These are phyloP conservation scores for Dioscorea alata DNA, from an alignment of 106 monocot genomes.

Conservation along the genomic window DNA sequence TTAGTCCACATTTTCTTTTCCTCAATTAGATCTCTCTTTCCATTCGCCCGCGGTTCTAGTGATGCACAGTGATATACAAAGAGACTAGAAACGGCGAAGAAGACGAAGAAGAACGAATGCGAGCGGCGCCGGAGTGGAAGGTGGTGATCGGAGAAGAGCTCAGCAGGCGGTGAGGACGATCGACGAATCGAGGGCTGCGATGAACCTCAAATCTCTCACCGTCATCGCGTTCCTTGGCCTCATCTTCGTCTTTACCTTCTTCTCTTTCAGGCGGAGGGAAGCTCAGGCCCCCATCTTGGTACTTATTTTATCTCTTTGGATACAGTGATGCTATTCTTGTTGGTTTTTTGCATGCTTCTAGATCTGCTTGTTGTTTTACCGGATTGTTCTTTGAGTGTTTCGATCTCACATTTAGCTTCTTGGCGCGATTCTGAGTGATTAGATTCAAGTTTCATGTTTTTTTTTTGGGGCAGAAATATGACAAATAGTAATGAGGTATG, in stretches of 20 bases:
- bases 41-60: too few species aligned
- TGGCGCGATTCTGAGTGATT: too few species aligned
- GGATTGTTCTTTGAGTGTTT: background rate
- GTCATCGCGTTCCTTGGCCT: slow-evolving; percentile 29
- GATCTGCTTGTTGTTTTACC: background rate
- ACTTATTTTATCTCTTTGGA: background rate
- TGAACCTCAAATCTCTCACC: slow-evolving; percentile 24
- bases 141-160: too few species aligned
- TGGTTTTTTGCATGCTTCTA: background rate
- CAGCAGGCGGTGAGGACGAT: too few species aligned
- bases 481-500: background rate
- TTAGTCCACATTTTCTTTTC: too few species aligned
- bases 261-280: slow-evolving; percentile 29
- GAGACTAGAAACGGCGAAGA: too few species aligned
- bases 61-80: too few species aligned
- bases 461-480: background rate
- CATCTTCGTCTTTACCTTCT: slow-evolving; percentile 21
- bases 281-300: background rate
- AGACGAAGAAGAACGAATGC: too few species aligned
- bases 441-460: background rate
- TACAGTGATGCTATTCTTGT: too few species aligned
- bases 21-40: too few species aligned
- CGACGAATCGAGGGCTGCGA: slow-evolving; percentile 3
- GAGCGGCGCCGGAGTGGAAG: too few species aligned
- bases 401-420: too few species aligned